Percentiles rank a stretch among this genome's conserved stretches.
Conservation (phyloP, 2,329 filamentous ascomycete genomes). For the Nothophaeocryptopus gaeumannii region DNA sequence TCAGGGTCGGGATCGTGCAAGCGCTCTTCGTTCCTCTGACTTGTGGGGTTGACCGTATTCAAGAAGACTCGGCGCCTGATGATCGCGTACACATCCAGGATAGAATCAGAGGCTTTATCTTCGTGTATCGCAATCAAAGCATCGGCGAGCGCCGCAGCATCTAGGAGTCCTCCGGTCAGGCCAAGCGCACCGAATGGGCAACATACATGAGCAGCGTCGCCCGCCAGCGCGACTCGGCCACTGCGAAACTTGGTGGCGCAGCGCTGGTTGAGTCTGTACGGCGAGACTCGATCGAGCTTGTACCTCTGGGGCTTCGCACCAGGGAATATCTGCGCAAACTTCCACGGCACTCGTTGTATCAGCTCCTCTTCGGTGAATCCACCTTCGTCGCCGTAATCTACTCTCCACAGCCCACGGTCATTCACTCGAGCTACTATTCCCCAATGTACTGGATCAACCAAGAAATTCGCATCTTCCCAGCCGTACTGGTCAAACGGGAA, state of each 20-base stretch:
- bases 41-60: too few relatives aligned
- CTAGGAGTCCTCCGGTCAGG: too few relatives aligned
- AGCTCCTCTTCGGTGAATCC: conserved; percentile 28
- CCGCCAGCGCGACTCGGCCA: conserved; percentile 37
- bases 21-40: too few relatives aligned
- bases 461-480: conserved; percentile 42
- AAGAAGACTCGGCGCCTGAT: too few relatives aligned
- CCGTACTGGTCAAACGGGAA: conserved; percentile 39
- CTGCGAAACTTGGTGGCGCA: conserved; percentile 35
- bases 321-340: conserved; percentile 27
- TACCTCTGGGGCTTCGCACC: conserved; percentile 31
- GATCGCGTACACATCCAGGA: too few relatives aligned
- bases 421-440: conserved; percentile 28
- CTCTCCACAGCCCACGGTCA: conserved; percentile 39
- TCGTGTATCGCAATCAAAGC: too few relatives aligned
- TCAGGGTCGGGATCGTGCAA: too few relatives aligned
- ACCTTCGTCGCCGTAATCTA: conserved; percentile 41
- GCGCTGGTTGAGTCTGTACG: conserved; percentile 43
- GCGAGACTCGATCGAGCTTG: conserved; percentile 37
- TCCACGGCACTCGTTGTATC: conserved; percentile 24
- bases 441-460: conserved; percentile 38
- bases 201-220: conserved; percentile 41
- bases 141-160: too few relatives aligned
- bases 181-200: conserved; percentile 18
- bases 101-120: too few relatives aligned